Evolutionary conservation across 2,329 filamentous ascomycete genomes (phyloP).

Genomic region (Venturiaceae sp.): DNA sequence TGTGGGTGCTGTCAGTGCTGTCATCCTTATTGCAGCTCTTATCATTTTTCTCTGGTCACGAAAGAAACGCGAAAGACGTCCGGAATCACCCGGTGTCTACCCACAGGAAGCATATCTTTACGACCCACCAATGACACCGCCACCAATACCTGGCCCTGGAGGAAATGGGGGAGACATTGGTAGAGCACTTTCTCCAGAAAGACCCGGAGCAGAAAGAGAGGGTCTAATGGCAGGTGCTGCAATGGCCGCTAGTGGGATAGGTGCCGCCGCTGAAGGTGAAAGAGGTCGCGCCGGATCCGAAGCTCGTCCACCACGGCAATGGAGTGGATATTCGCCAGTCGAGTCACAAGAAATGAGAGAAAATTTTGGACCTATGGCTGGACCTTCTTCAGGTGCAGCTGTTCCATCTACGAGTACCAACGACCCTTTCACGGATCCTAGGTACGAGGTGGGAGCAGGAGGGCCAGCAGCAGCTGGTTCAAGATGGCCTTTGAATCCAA

Average conservation of each 20-base stretch:
- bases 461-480: not conserved
- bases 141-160: not conserved
- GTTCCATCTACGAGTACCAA: not conserved
- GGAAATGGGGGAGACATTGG: not conserved
- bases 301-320: not conserved
- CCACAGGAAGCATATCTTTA: conserved; percentile 10
- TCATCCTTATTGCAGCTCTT: not conserved
- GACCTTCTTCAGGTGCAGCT: not conserved
- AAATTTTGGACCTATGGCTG: not conserved
- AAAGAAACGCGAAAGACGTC: not conserved
- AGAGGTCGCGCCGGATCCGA: not conserved
- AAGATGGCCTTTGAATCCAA: not conserved
- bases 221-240: not conserved
- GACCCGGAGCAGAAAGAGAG: not conserved
- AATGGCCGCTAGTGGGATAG: not conserved
- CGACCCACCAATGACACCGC: conserved; percentile 8
- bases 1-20: not conserved
- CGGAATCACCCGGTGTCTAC: not conserved
- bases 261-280: not conserved
- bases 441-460: not conserved
- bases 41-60: not conserved
- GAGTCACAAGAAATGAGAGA: not conserved
- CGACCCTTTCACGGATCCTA: conserved; percentile 1
- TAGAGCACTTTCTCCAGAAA: not conserved
- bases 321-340: not conserved